Evolutionary conservation across 805 yeast species (phyloP).

Genomic region (Yarrowia porcina): DNA sequence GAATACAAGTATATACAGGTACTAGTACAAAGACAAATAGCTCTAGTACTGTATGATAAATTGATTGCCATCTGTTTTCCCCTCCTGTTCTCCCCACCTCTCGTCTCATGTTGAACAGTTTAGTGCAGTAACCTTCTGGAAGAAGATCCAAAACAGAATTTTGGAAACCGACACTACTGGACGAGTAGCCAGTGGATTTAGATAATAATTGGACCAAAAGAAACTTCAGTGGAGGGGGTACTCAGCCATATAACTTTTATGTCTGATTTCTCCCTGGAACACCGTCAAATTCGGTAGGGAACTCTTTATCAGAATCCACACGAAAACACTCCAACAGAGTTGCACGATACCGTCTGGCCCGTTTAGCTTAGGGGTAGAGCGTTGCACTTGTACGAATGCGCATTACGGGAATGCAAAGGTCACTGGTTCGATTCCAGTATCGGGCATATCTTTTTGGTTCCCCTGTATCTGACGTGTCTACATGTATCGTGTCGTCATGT

Average conservation of each 20-base stretch:
- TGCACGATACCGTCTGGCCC: neutral
- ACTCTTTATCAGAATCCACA: neutral
- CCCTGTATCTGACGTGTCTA: too few species aligned
- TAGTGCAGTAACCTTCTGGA: too few species aligned
- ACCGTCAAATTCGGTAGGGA: neutral
- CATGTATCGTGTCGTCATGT: neutral
- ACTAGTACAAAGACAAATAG: too few species aligned
- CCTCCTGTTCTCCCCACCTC: too few species aligned
- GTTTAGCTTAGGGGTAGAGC: constrained; percentile 99
- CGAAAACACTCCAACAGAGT: neutral
- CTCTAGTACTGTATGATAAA: too few species aligned
- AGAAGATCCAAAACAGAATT: too few species aligned
- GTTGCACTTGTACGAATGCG: constrained; percentile 91
- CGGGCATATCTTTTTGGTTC: constrained; percentile 34
- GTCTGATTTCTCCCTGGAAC: neutral
- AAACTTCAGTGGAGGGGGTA: neutral
- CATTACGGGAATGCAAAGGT: constrained; percentile 38
- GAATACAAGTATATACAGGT: too few species aligned
- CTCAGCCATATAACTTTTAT: neutral
- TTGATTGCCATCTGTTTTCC: too few species aligned
- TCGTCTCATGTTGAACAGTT: too few species aligned
- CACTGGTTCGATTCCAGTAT: constrained; percentile 45
- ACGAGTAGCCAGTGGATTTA: too few species aligned
- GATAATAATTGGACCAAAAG: neutral
- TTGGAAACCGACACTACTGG: too few species aligned